phyloP scores from a whole-genome alignment of 2,329 filamentous ascomycete species.

The Mycosphaerella sp. region DNA sequence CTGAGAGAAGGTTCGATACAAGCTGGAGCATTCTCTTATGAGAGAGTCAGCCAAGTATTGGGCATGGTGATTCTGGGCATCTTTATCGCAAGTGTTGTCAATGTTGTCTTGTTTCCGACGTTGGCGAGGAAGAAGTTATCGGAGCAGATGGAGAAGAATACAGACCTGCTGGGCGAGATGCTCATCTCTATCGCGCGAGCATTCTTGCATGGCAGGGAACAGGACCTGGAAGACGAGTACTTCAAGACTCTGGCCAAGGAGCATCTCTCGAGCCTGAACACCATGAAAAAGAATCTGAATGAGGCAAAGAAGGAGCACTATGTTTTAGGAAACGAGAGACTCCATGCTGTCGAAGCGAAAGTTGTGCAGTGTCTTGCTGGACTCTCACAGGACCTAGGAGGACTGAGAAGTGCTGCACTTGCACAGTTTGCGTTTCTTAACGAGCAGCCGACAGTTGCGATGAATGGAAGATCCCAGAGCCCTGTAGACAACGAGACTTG shows the following conservation, averaged over 20 bases:
- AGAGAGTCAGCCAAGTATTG: slow-evolving; percentile 73
- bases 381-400: slow-evolving; percentile 82
- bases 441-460: slow-evolving; percentile 40
- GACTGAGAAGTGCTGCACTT: slow-evolving; percentile 77
- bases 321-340: slow-evolving; percentile 66
- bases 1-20: slow-evolving; percentile 90
- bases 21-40: slow-evolving; percentile 69
- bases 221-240: slow-evolving; percentile 65
- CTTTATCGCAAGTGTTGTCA: slow-evolving; percentile 62
- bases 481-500: slow-evolving; percentile 8
- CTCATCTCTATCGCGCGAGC: slow-evolving; percentile 72
- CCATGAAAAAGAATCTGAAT: slow-evolving; percentile 68
- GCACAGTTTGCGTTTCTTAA: slow-evolving; percentile 81
- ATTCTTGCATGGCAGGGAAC: slow-evolving; percentile 76
- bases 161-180: slow-evolving; percentile 71
- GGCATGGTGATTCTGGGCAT: slow-evolving; percentile 81
- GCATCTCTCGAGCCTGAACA: slow-evolving; percentile 63
- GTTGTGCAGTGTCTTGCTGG: slow-evolving; percentile 79
- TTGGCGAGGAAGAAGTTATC: slow-evolving; percentile 70
- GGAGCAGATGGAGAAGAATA: slow-evolving; percentile 65
- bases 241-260: slow-evolving; percentile 48
- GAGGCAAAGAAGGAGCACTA: slow-evolving; percentile 91
- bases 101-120: slow-evolving; percentile 68
- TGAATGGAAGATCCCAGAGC: slow-evolving; percentile 4
- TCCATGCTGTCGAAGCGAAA: slow-evolving; percentile 71